Evolutionary conservation across 768 basidiomycete species (phyloP).

Genomic region (Mrakia gelida): DNA sequence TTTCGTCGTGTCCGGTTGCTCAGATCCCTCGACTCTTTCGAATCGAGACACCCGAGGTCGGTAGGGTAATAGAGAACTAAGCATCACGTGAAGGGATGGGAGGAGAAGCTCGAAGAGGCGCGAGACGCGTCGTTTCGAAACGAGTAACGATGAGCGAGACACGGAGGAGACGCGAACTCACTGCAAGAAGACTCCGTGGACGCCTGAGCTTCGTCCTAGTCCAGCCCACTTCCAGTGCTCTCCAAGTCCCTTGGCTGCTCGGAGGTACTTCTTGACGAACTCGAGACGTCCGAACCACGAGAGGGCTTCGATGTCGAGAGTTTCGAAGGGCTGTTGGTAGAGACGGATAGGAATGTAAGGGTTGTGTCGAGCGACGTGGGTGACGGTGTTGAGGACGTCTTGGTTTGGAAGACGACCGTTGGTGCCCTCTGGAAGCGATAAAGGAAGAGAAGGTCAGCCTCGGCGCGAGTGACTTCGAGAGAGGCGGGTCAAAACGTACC

Average conservation of each 20-base stretch:
- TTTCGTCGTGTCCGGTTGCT: slow-evolving; percentile 51
- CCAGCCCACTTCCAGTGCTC: slow-evolving; percentile 32
- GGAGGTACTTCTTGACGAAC: slow-evolving; percentile 34
- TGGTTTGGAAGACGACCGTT: slow-evolving; percentile 96
- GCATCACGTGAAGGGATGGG: not conserved
- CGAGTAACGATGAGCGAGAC: not conserved
- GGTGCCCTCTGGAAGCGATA: slow-evolving; percentile 65
- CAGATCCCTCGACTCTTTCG: slow-evolving; percentile 7
- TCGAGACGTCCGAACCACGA: not conserved
- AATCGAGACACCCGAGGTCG: not conserved
- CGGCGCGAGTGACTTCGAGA: not conserved
- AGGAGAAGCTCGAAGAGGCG: not conserved
- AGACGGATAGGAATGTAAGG: slow-evolving; percentile 72
- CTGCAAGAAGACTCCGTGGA: slow-evolving; percentile 32
- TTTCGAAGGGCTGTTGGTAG: slow-evolving; percentile 60
- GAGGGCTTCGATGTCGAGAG: not conserved
- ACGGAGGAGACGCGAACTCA: slow-evolving; percentile 3
- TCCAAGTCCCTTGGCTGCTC: slow-evolving; percentile 62
- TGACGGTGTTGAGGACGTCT: slow-evolving; percentile 81
- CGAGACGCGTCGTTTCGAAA: not conserved
- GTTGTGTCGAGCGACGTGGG: slow-evolving; percentile 63
- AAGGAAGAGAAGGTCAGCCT: not conserved
- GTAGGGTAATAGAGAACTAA: slow-evolving; percentile 23
- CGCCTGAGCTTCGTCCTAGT: slow-evolving; percentile 24
- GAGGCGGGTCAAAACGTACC: slow-evolving; percentile 53